phyloP scores from a whole-genome alignment of 768 basidiomycete species.

The Tricholoma flavovirens region DNA sequence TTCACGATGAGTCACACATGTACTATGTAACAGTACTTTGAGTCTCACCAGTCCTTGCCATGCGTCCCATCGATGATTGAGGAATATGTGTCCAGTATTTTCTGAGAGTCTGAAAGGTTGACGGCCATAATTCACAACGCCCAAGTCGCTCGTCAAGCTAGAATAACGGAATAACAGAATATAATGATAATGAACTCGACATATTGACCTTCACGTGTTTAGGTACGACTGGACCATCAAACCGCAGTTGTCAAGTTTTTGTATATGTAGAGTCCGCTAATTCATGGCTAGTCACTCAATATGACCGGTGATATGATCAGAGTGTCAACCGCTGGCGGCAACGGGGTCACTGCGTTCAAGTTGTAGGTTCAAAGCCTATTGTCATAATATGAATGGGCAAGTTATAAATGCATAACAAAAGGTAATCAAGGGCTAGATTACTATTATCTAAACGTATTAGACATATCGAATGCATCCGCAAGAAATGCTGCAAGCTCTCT shows the following conservation, averaged over 20 bases:
- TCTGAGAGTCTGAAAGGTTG: conserved; percentile 20
- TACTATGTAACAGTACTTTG: neutral
- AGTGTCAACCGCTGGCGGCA: no score
- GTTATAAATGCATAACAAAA: neutral
- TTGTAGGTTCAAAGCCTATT: no score
- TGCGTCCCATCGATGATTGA: conserved; percentile 20
- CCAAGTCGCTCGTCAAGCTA: neutral
- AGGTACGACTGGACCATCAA: no score
- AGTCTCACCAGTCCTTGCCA: conserved; percentile 22
- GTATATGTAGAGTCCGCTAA: no score
- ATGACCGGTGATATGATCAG: no score
- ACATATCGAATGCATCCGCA: conserved; percentile 47
- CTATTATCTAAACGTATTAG: conserved; percentile 2
- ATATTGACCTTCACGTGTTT: neutral
- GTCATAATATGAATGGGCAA: neutral
- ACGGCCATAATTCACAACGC: conserved; percentile 20
- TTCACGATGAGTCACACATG: neutral
- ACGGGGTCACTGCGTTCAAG: no score
- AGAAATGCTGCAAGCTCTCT: conserved; percentile 82
- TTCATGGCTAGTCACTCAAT: no score
- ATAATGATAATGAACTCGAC: no score
- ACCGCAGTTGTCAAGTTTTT: no score
- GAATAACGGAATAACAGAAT: neutral
- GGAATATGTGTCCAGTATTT: conserved; percentile 25
- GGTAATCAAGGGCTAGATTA: neutral